These are phyloP conservation scores for Sordariomycetes sp. DNA, from an alignment of 2,329 filamentous ascomycete species.

Conservation along the genomic window DNA sequence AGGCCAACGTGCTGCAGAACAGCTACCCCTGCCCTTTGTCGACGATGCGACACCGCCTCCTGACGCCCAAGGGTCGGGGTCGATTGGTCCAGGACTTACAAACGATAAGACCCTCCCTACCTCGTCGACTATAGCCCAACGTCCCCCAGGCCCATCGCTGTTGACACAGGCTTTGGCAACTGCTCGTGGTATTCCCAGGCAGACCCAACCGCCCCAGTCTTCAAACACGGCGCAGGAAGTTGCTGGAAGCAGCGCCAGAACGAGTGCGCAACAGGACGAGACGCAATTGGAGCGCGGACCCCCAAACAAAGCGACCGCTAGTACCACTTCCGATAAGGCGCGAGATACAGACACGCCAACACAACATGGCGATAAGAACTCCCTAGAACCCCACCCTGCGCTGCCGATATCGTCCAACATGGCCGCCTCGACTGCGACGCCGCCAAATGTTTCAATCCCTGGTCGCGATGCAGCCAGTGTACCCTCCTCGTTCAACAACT, in stretches of 20 bases:
- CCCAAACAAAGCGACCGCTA: neutral
- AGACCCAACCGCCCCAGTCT: neutral
- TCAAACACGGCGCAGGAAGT: neutral
- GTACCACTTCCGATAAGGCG: neutral
- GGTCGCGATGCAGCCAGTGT: constrained; percentile 18
- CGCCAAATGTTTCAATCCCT: constrained; percentile 15
- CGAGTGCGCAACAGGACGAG: neutral
- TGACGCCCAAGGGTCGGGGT: constrained; percentile 8
- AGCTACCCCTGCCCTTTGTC: constrained; percentile 6
- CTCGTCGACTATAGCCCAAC: constrained; percentile 26
- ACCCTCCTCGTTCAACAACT: constrained; percentile 21
- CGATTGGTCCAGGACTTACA: neutral
- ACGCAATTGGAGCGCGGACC: neutral
- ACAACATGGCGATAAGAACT: constrained; percentile 22
- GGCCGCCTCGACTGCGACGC: constrained; percentile 22
- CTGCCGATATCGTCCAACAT: constrained; percentile 15
- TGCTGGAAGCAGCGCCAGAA: neutral
- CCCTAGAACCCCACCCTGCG: constrained; percentile 25
- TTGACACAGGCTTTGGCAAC: constrained; percentile 50
- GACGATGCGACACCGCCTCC: constrained; percentile 4
- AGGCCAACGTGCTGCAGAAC: neutral
- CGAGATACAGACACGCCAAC: constrained; percentile 2
- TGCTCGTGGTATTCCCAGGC: constrained; percentile 40
- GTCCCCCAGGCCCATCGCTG: constrained; percentile 42
- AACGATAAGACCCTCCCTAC: constrained; percentile 36